phyloP scores from a whole-genome alignment of 257 asterid species.

The Solanum bukasovii region DNA sequence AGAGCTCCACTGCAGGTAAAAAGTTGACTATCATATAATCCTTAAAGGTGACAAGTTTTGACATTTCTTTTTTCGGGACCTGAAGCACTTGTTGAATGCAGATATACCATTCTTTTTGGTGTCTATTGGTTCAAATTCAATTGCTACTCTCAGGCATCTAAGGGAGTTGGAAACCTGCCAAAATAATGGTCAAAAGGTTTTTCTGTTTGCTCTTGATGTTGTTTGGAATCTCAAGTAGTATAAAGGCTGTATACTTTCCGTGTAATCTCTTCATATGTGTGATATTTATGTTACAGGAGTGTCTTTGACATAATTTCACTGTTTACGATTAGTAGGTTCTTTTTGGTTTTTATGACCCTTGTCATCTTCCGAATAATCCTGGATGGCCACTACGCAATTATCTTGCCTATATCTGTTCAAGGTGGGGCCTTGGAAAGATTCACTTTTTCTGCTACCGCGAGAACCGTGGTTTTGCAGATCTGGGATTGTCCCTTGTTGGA shows the following conservation, averaged over 20 bases:
- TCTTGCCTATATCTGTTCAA: conserved; percentile 53
- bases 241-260: not conserved
- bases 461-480: conserved; percentile 82
- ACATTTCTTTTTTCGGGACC: not conserved
- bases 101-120: conserved; percentile 84
- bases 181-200: conserved; percentile 56
- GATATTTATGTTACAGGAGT: not conserved
- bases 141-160: conserved; percentile 45
- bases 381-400: conserved; percentile 97
- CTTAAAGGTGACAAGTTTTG: not conserved
- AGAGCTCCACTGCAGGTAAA: conserved; percentile 64
- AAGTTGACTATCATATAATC: not conserved
- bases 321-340: conserved; percentile 41
- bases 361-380: conserved; percentile 71
- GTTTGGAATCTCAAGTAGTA: not conserved
- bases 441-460: conserved; percentile 80
- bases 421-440: conserved; percentile 57
- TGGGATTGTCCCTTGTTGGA: conserved; percentile 71
- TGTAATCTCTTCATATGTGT: not conserved
- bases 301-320: not conserved
- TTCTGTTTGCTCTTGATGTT: not conserved
- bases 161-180: conserved; percentile 61
- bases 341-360: conserved; percentile 89
- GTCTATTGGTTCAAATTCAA: conserved; percentile 47
- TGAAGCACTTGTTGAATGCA: conserved; percentile 22